A percentile compares a stretch with the other conserved stretches of the same genome.
Evolutionary conservation across 257 asterid species (phyloP).

Genomic region (Penstemon newberryi): DNA sequence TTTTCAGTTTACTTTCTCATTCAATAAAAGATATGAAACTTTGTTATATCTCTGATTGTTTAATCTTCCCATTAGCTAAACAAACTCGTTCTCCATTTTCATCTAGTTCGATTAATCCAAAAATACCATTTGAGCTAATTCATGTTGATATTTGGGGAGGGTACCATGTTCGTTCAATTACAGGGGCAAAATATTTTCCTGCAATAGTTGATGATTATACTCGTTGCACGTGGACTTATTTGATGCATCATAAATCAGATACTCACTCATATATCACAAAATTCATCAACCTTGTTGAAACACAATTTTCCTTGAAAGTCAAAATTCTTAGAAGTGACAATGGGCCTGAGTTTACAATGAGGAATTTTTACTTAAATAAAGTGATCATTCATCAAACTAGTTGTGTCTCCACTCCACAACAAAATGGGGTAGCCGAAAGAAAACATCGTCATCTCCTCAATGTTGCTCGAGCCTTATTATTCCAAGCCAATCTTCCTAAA

Average conservation of each 20-base stretch:
- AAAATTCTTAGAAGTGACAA: neutral
- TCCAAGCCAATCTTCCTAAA: too few species aligned
- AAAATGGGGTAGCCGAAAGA: neutral
- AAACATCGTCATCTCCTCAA: too few species aligned
- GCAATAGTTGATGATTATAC: conserved; percentile 25
- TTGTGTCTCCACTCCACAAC: conserved; percentile 16
- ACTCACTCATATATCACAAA: neutral
- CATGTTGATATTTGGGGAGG: conserved; percentile 30
- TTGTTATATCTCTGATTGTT: conserved; percentile 4
- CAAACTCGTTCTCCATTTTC: conserved; percentile 5
- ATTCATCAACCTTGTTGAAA: conserved; percentile 15
- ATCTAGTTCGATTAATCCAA: neutral
- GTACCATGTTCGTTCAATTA: conserved; percentile 16
- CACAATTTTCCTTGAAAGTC: neutral
- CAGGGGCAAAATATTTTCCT: conserved; percentile 21
- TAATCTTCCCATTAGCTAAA: conserved; percentile 19
- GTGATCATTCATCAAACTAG: conserved; percentile 23
- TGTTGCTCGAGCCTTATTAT: too few species aligned
- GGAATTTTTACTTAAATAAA: neutral
- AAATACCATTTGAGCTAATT: conserved; percentile 3
- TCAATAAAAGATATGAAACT: neutral
- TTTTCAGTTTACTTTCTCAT: neutral
- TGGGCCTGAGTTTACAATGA: conserved; percentile 15
- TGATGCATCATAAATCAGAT: conserved; percentile 5
- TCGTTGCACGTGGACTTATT: conserved; percentile 18